A percentile compares a stretch with the other conserved stretches of the same genome.
These are phyloP conservation scores for Pyrus bretschneideri DNA, from an alignment of 306 rosid species.

Conservation along the genomic window DNA sequence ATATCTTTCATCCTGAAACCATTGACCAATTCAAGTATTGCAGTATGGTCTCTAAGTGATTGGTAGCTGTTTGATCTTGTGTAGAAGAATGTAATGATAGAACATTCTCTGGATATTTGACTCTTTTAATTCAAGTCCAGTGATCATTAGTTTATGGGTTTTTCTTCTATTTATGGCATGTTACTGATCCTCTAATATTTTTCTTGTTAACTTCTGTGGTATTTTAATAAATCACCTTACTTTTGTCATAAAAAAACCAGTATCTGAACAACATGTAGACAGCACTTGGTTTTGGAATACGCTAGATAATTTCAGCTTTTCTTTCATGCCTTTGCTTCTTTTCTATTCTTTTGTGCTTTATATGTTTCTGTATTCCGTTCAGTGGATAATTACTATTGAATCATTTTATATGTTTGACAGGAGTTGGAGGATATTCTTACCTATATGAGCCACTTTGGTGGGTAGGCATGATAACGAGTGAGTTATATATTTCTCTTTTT, in stretches of 20 bases:
- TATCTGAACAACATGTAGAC: neutral
- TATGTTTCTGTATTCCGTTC: constrained; percentile 1
- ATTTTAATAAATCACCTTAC: neutral
- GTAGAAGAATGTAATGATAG: neutral
- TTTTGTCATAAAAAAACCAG: neutral
- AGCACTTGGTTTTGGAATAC: too few species aligned
- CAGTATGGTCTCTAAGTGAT: neutral
- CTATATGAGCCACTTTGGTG: constrained; percentile 99
- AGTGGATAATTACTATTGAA: constrained; percentile 11
- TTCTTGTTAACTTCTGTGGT: neutral
- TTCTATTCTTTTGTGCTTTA: neutral
- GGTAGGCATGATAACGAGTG: constrained; percentile 99
- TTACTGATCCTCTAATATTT: neutral
- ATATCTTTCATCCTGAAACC: neutral
- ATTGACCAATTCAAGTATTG: neutral
- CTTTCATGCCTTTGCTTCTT: constrained; percentile 5
- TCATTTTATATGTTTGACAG: constrained; percentile 40
- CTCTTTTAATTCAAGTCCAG: neutral
- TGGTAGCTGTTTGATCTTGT: neutral
- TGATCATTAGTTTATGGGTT: neutral
- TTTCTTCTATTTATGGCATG: neutral
- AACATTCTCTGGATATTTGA: neutral
- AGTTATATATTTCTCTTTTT: constrained; percentile 31
- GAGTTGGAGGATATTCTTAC: constrained; percentile 96
- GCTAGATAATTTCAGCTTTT: neutral